Evolutionary conservation across 148 eudicot genomes (phyloP), one percentile per base, ranked within the genome.

Genomic region (Mesembryanthemum crystallinum): DNA sequence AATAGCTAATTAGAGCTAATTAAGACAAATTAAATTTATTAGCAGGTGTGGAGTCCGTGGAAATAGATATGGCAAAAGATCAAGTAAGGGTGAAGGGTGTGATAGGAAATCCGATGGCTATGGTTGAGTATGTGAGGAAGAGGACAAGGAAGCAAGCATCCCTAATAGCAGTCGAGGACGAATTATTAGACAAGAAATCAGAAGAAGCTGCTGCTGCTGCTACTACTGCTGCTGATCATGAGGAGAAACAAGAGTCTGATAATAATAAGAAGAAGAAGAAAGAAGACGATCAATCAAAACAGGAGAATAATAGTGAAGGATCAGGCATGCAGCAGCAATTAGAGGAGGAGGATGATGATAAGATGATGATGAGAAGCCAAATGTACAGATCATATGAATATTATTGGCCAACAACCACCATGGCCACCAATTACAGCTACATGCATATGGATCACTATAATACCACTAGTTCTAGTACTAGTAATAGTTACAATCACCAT

Each of bases 41-140:
- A 35, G 78, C 83, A 91, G 96, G 90, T 15, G 88, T 89, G 11
- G 89, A 91, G 74, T 83, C 89, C 18, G 97, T 86, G 47, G 83
- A 83, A 10, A 86, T 90, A 25, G 89, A 91, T 69, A 72, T 89
- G 74, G 87, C 77, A 32, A 86, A 83, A 7, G 83, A 83, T 71
- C 81, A 83, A 52, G 91, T 88, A 45, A 80, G 47, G 0, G 90
- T 89, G 79, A 85, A 79, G 74, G 91, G 91, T 8, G 71, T 81
- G 0, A 71, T 71, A 32, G 32, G 80, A 59, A 89, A 91, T 77
- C 89, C 93, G 15, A 73, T 71, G 0, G 73, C 73, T 73, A 79
- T 89, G 28, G 88, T 80, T 15, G 47, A 81, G 51, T 85, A 86
- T 17, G 86, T 89, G 51, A 73, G 80, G 78, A 91, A 85, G 85